phyloP scores from a whole-genome alignment of 2,329 filamentous ascomycete genomes.

The Ilyonectria destructans region DNA sequence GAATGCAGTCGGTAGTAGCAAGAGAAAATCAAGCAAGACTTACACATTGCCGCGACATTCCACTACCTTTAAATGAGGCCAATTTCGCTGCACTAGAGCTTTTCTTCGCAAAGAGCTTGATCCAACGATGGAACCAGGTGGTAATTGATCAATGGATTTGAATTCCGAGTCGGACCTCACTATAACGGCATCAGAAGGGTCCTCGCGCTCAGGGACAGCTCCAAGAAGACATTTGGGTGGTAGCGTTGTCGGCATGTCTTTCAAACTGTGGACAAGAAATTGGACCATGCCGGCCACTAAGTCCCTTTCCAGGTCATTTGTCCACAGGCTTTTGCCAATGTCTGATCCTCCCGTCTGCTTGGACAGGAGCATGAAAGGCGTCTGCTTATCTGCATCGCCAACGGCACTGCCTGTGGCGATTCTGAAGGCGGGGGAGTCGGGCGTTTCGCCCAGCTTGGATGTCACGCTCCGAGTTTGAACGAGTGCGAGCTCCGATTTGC shows the following conservation, averaged over 20 bases:
- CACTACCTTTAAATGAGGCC: slow-evolving; percentile 1
- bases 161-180: slow-evolving; percentile 1
- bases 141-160: neutral
- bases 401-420: neutral
- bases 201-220: slow-evolving; percentile 1
- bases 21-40: neutral
- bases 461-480: neutral
- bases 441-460: neutral
- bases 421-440: neutral
- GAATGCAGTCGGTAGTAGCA: neutral
- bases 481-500: slow-evolving; percentile 7
- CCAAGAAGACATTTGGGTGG: neutral
- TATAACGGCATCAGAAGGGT: neutral
- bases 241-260: slow-evolving; percentile 5
- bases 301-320: slow-evolving; percentile 1
- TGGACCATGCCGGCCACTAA: neutral
- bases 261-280: slow-evolving; percentile 4
- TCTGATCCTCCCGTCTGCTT: slow-evolving; percentile 7
- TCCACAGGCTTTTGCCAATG: slow-evolving; percentile 6
- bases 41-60: slow-evolving; percentile 8
- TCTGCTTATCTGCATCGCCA: slow-evolving; percentile 6
- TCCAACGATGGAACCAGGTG: slow-evolving; percentile 1
- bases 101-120: neutral
- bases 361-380: slow-evolving; percentile 3
- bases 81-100: neutral